These are phyloP conservation scores for Zarea fungicola DNA, from an alignment of 2,329 filamentous ascomycete species.

Conservation along the genomic window DNA sequence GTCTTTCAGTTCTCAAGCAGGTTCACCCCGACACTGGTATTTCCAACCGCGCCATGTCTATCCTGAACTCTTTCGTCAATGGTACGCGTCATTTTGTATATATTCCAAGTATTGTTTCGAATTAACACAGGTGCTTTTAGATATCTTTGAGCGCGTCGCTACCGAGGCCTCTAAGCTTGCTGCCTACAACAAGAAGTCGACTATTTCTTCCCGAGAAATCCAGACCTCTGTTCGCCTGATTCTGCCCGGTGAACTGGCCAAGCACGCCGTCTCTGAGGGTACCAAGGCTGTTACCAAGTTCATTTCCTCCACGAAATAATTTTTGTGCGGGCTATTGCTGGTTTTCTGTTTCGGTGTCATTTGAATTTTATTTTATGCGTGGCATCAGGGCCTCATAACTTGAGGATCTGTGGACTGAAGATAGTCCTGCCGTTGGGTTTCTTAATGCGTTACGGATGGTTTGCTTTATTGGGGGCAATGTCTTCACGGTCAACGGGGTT, in stretches of 20 bases:
- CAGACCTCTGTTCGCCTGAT: conserved; percentile 98
- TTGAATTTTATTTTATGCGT: conserved; percentile 35
- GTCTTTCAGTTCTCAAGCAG: conserved; percentile 85
- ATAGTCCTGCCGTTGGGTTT: conserved; percentile 39
- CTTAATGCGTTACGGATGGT: conserved; percentile 73
- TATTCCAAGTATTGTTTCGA: background rate
- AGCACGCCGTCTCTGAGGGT: conserved; percentile 98
- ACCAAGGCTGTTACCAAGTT: conserved; percentile 99
- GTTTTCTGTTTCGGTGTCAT: conserved; percentile 56
- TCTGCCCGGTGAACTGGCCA: conserved; percentile 95
- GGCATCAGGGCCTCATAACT: conserved; percentile 56
- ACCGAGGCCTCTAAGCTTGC: conserved; percentile 98
- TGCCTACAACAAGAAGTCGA: conserved; percentile 99
- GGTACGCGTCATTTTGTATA: conserved; percentile 49
- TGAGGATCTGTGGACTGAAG: conserved; percentile 41
- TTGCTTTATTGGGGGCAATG: conserved; percentile 62
- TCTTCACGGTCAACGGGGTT: conserved; percentile 66
- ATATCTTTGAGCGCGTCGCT: conserved; percentile 99
- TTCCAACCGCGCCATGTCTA: conserved; percentile 99
- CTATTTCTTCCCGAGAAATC: conserved; percentile 98
- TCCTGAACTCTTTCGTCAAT: conserved; percentile 99
- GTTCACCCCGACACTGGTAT: conserved; percentile 99
- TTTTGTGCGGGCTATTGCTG: conserved; percentile 40
- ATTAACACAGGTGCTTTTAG: conserved; percentile 45
- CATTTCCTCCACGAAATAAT: conserved; percentile 98